phyloP scores from a whole-genome alignment of 2,329 filamentous ascomycete species.

The Orbilia blumenaviensis region DNA sequence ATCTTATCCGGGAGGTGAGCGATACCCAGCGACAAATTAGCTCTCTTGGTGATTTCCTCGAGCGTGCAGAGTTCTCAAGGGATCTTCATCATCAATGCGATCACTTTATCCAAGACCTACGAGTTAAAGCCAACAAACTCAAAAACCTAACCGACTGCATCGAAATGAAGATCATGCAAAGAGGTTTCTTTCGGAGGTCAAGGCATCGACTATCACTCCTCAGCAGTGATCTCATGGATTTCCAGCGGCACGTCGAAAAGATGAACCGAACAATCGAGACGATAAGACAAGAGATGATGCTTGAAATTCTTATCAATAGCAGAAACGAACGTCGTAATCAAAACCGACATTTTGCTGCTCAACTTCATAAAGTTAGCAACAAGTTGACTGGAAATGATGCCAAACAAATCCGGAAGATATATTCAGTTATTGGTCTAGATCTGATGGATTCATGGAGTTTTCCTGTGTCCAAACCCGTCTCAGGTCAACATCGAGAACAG shows the following conservation, averaged over 20 bases:
- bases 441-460: constrained; percentile 1
- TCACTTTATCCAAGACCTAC: neutral
- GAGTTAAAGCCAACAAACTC: constrained; percentile 9
- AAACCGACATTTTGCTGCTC: neutral
- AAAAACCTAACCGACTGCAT: constrained; percentile 15
- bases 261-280: neutral
- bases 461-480: neutral
- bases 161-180: constrained; percentile 5
- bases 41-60: neutral
- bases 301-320: neutral
- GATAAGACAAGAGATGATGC: constrained; percentile 20
- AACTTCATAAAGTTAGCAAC: constrained; percentile 1
- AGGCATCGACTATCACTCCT: constrained; percentile 10
- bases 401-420: constrained; percentile 10
- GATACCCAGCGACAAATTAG: constrained; percentile 13
- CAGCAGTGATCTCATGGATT: neutral
- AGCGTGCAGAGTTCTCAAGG: neutral
- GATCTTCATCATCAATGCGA: neutral
- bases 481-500: neutral
- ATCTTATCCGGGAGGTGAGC: constrained; percentile 9
- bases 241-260: neutral
- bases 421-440: neutral
- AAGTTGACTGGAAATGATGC: constrained; percentile 23
- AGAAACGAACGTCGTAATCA: neutral
- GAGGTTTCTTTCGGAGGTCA: neutral